Percentiles rank a stretch among this genome's conserved stretches.
These are phyloP conservation scores for Aegle marmelos DNA, from an alignment of 345 rosid genomes.

Conservation along the genomic window DNA sequence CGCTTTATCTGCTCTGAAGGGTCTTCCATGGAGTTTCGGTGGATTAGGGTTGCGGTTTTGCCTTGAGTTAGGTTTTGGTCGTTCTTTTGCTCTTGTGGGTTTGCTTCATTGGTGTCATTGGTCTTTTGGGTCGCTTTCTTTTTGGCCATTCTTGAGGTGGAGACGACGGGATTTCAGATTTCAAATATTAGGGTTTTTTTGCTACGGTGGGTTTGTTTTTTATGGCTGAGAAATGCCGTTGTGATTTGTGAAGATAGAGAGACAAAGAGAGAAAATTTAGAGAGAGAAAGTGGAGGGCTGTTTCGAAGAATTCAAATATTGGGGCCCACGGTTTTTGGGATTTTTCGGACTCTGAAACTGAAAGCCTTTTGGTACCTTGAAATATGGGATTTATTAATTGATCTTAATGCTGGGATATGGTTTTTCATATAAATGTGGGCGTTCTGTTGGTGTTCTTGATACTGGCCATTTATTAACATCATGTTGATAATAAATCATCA, in stretches of 20 bases:
- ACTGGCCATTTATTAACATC: background rate
- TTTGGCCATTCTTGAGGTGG: slow-evolving; percentile 39
- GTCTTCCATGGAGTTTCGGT: slow-evolving; percentile 36
- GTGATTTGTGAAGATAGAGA: background rate
- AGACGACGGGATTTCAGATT: slow-evolving; percentile 4
- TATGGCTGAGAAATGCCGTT: slow-evolving; percentile 27
- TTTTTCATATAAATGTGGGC: background rate
- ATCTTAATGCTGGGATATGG: background rate
- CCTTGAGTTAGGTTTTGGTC: slow-evolving; percentile 1
- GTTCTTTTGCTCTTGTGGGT: slow-evolving; percentile 8
- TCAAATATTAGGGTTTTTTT: slow-evolving; percentile 34
- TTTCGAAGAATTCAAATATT: slow-evolving; percentile 32
- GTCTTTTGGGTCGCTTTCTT: slow-evolving; percentile 36
- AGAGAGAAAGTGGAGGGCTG: slow-evolving; percentile 11
- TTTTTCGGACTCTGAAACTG: background rate
- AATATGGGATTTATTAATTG: background rate
- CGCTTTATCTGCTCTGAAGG: slow-evolving; percentile 40
- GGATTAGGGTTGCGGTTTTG: slow-evolving; percentile 7
- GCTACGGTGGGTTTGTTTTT: slow-evolving; percentile 28
- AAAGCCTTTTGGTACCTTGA: background rate
- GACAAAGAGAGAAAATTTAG: background rate
- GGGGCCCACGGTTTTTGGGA: slow-evolving; percentile 29
- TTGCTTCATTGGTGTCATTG: slow-evolving; percentile 10
- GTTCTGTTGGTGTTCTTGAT: background rate
- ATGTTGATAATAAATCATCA: background rate